Evolutionary conservation across 2,329 filamentous ascomycete species (phyloP).

Genomic region (Xylariaceae sp.): DNA sequence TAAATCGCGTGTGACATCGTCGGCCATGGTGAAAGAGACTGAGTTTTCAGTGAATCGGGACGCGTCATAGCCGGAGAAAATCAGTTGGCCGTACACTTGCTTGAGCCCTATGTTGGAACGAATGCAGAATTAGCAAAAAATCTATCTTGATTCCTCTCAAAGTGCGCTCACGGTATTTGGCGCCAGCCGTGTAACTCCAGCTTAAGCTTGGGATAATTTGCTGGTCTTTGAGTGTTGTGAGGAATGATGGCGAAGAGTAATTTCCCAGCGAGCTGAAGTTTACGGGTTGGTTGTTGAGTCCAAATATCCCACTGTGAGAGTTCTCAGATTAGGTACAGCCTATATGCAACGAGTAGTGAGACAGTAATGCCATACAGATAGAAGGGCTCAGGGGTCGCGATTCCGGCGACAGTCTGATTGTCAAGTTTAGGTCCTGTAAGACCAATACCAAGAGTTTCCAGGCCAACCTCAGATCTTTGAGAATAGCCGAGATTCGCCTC

Average conservation of each 20-base stretch:
- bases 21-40: conserved; percentile 42
- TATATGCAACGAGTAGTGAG: background rate
- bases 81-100: conserved; percentile 42
- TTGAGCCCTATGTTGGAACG: conserved; percentile 35
- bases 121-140: conserved; percentile 1
- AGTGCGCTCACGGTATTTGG: conserved; percentile 40
- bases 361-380: conserved; percentile 38
- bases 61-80: conserved; percentile 46
- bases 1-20: conserved; percentile 40
- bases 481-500: conserved; percentile 43
- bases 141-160: background rate
- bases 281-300: conserved; percentile 42
- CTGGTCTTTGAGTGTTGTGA: conserved; percentile 42
- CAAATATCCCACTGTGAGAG: conserved; percentile 40
- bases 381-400: conserved; percentile 40
- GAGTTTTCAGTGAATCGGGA: conserved; percentile 44
- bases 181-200: conserved; percentile 48
- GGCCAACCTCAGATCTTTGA: conserved; percentile 32
- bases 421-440: conserved; percentile 37
- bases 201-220: conserved; percentile 44
- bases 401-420: conserved; percentile 39
- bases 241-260: conserved; percentile 39
- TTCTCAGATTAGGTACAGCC: conserved; percentile 10
- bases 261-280: conserved; percentile 44
- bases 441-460: conserved; percentile 36